A percentile compares a stretch with the other conserved stretches of the same genome.
Conservation (phyloP, 2,329 filamentous ascomycete species). For the Exophiala xenobiotica region DNA sequence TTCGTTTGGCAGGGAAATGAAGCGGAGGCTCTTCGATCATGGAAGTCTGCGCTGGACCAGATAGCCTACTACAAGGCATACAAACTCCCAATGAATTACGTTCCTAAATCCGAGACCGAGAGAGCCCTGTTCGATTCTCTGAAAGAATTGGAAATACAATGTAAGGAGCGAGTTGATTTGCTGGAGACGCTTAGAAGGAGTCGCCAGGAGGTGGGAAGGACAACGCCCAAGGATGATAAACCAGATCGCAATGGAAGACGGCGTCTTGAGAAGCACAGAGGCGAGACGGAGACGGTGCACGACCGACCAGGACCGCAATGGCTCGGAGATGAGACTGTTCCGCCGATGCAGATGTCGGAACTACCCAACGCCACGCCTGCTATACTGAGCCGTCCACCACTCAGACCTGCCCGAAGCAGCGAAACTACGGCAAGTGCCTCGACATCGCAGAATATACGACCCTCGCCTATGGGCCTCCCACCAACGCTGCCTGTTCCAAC, state of each 20-base stretch:
- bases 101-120: slow-evolving; percentile 77
- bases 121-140: slow-evolving; percentile 78
- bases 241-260: slow-evolving; percentile 22
- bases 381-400: slow-evolving; percentile 56
- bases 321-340: slow-evolving; percentile 79
- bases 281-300: slow-evolving; percentile 16
- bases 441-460: slow-evolving; percentile 7
- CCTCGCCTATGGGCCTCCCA: slow-evolving; percentile 31
- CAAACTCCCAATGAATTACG: slow-evolving; percentile 66
- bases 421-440: slow-evolving; percentile 22
- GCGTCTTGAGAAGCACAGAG: slow-evolving; percentile 29
- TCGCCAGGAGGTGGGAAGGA: slow-evolving; percentile 42
- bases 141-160: slow-evolving; percentile 80
- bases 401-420: slow-evolving; percentile 36
- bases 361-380: slow-evolving; percentile 69
- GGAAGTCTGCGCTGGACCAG: slow-evolving; percentile 82
- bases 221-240: slow-evolving; percentile 23
- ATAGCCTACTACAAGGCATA: slow-evolving; percentile 84
- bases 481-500: slow-evolving; percentile 36
- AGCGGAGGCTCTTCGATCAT: slow-evolving; percentile 82
- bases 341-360: slow-evolving; percentile 74
- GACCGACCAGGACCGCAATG: slow-evolving; percentile 45
- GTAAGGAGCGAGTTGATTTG: slow-evolving; percentile 87
- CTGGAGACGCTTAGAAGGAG: slow-evolving; percentile 75
- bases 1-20: slow-evolving; percentile 71